Base-by-base conservation (phyloP, 1,284 basidiomycete genomes). In the Cryptococcus maquisensis region DNA sequence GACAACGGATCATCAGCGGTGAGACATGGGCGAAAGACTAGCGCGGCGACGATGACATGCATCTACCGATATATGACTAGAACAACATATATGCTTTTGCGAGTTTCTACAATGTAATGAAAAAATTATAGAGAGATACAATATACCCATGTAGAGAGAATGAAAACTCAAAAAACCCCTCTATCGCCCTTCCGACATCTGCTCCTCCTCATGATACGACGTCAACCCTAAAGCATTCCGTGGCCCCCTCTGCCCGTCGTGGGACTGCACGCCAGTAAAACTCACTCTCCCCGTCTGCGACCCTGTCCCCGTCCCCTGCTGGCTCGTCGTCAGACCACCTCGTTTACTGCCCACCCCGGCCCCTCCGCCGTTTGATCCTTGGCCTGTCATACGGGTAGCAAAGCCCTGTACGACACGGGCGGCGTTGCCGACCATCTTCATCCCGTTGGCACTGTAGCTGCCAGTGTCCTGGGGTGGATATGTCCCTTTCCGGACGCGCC, bases 401-500 rank as follows among this genome's bases (percentile, higher is more conserved):
- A 48, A 28, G 20, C 21, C 35, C 15, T 48, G 18, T n/a, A 37
- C 20, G 20, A 20, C 47, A 15, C 36, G 28, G 4, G 47, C 47
- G 16, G 47, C 35, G 21, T 38, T 48, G 28, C 35, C 35, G 36
- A 48, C 18, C 9, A 44, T 23, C 21, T 38, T 48, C 9, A 32
- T 35, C 10, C 47, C 36, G 15, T 35, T 46, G 23, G 44, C 24
- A 15, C 16, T 21, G 28, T 18, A 18, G 16, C 23, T 26, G 24
- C n/a, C 44, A 28, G 23, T 21, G 10, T 26, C 16, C 8, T 46
- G 28, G 16, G 56, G 51, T 4, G 56, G 53, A 16, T 58, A 56
- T 13, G 56, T 55, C 12, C 59, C 59, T 42, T 52, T 55, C 49
- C 56, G 54, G 2, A 58, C 56, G 40, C 45, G 45, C 26, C 45